These are phyloP conservation scores for Cercospora zeina DNA, from an alignment of 2,329 filamentous ascomycete genomes.

Conservation along the genomic window DNA sequence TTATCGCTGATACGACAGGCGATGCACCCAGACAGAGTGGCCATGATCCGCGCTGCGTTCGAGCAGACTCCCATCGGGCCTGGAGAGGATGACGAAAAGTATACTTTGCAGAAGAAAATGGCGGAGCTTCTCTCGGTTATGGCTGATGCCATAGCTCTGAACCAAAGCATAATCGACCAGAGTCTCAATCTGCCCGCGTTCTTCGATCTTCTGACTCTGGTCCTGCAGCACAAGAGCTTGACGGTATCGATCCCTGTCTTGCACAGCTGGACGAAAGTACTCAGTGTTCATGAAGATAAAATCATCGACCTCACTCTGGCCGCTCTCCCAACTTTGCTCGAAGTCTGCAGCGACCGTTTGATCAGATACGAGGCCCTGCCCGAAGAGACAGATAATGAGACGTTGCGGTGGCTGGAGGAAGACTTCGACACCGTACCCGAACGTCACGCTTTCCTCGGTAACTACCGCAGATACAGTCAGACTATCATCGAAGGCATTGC, in stretches of 20 bases:
- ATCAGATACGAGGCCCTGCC: conserved; percentile 86
- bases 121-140: conserved; percentile 89
- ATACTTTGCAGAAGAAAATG: conserved; percentile 88
- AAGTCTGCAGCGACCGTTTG: conserved; percentile 78
- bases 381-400: conserved; percentile 76
- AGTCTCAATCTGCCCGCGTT: conserved; percentile 70
- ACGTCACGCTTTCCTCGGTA: conserved; percentile 89
- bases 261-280: conserved; percentile 81
- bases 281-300: conserved; percentile 70
- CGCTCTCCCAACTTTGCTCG: conserved; percentile 73
- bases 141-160: conserved; percentile 79
- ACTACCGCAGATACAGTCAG: conserved; percentile 88
- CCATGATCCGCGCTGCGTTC: conserved; percentile 37
- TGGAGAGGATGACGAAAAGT: conserved; percentile 85
- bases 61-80: conserved; percentile 42
- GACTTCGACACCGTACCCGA: conserved; percentile 95
- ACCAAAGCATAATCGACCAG: conserved; percentile 61
- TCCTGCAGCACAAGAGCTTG: conserved; percentile 82
- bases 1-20: conserved; percentile 33
- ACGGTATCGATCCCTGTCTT: conserved; percentile 91
- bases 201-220: conserved; percentile 73
- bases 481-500: conserved; percentile 87
- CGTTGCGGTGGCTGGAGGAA: conserved; percentile 79
- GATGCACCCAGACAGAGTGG: conserved; percentile 36
- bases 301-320: conserved; percentile 60